Conservation (phyloP, 495 filamentous ascomycete genomes). For the Chaetomium fimeti region DNA sequence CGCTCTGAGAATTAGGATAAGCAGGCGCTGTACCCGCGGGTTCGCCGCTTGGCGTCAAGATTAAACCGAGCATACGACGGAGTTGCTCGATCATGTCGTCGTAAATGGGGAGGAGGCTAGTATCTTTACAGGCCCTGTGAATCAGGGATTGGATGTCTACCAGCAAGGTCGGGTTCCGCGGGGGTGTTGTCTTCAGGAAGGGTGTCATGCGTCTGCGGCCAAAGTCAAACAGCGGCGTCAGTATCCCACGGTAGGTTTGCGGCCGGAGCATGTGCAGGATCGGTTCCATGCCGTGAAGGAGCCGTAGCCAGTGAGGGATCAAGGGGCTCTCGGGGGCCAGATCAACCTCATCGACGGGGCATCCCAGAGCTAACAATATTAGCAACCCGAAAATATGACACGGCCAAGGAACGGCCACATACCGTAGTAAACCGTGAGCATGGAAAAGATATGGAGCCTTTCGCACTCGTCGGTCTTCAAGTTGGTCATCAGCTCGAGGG, state of each 20-base stretch:
- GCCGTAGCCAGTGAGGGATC: conserved; percentile 10
- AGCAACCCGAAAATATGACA: background rate
- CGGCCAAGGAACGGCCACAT: background rate
- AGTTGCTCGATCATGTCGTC: conserved; percentile 13
- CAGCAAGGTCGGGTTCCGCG: conserved; percentile 7
- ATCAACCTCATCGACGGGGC: conserved; percentile 6
- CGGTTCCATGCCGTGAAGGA: conserved; percentile 14
- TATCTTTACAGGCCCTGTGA: background rate
- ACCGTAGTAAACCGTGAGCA: conserved; percentile 14
- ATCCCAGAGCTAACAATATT: conserved; percentile 2
- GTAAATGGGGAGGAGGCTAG: conserved; percentile 3
- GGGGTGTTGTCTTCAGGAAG: background rate
- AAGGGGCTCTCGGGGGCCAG: background rate
- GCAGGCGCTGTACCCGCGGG: too few species aligned
- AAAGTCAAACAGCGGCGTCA: conserved; percentile 13
- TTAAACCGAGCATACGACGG: conserved; percentile 7
- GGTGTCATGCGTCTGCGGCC: conserved; percentile 2
- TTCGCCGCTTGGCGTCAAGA: background rate
- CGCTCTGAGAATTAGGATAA: background rate
- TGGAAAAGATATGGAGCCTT: conserved; percentile 8
- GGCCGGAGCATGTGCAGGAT: conserved; percentile 3
- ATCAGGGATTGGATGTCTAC: conserved; percentile 5
- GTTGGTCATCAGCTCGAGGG: background rate
- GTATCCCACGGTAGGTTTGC: conserved; percentile 3
- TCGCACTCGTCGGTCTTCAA: conserved; percentile 5